Evolutionary conservation across 257 asterid genomes (phyloP).

Genomic region (Nyctanthes arbortristis): DNA sequence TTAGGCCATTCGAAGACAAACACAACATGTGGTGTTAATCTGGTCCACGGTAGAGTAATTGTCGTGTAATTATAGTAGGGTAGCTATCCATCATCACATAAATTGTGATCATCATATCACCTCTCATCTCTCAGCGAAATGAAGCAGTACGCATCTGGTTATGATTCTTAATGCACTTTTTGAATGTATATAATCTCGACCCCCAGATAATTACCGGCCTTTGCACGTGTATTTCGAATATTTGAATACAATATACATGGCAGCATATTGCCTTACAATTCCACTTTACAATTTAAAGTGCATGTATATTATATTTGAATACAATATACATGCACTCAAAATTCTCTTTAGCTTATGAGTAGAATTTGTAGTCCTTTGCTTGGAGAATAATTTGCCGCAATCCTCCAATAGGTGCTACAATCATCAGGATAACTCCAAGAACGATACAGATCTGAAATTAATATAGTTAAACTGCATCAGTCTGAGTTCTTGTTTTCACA

Average conservation of each 20-base stretch:
- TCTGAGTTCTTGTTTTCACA: neutral
- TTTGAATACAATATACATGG: neutral
- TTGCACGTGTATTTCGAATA: neutral
- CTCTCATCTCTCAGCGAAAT: too few species aligned
- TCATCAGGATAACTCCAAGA: conserved; percentile 40
- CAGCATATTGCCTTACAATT: neutral
- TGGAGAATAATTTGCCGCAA: conserved; percentile 40
- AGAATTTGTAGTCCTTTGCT: conserved; percentile 41
- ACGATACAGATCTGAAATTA: conserved; percentile 47
- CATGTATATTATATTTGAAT: neutral
- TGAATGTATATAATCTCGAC: too few species aligned
- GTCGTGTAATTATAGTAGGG: too few species aligned
- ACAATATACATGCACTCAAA: neutral
- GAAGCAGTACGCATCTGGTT: neutral
- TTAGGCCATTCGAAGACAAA: too few species aligned
- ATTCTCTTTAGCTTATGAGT: conserved; percentile 17
- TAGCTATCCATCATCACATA: too few species aligned
- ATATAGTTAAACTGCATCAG: neutral
- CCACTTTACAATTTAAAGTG: neutral
- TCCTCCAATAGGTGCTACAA: conserved; percentile 54
- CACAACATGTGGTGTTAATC: too few species aligned
- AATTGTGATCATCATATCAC: too few species aligned
- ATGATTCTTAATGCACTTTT: neutral
- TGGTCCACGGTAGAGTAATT: too few species aligned
- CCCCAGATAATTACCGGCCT: neutral